Conservation (phyloP, 2,329 filamentous ascomycete genomes). For the Incumbomyces lentus region DNA sequence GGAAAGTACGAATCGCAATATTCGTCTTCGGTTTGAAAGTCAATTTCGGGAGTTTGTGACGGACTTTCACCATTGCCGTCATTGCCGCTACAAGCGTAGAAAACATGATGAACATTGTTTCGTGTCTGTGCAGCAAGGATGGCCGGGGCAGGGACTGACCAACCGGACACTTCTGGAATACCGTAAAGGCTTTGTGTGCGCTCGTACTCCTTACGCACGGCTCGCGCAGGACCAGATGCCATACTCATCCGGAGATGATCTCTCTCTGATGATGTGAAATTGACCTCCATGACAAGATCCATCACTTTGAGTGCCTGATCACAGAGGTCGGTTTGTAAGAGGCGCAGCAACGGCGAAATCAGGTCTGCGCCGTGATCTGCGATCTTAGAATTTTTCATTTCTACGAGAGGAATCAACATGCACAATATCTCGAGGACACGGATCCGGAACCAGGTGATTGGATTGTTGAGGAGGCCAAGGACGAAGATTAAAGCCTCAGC, state of each 20-base stretch:
- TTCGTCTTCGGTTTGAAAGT: constrained; percentile 86
- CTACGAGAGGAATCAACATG: constrained; percentile 74
- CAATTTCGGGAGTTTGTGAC: constrained; percentile 70
- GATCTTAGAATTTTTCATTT: constrained; percentile 86
- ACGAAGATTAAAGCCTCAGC: constrained; percentile 80
- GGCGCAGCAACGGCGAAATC: constrained; percentile 78
- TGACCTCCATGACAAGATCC: constrained; percentile 91
- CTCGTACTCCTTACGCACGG: constrained; percentile 87
- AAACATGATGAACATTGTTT: constrained; percentile 87
- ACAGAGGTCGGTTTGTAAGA: constrained; percentile 87
- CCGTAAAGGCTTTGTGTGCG: constrained; percentile 90
- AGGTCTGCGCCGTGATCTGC: constrained; percentile 86
- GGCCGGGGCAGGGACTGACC: constrained; percentile 89
- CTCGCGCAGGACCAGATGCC: constrained; percentile 75
- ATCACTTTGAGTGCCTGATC: constrained; percentile 84
- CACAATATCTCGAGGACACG: constrained; percentile 88
- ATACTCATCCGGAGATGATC: constrained; percentile 97
- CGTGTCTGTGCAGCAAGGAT: constrained; percentile 78
- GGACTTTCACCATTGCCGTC: constrained; percentile 51
- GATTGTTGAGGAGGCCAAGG: constrained; percentile 84
- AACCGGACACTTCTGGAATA: constrained; percentile 88
- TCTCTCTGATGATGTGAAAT: constrained; percentile 81
- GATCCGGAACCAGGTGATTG: constrained; percentile 76
- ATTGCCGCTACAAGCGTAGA: constrained; percentile 77
- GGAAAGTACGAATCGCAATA: constrained; percentile 68